phyloP scores from a whole-genome alignment of 805 yeast genomes.

The Kregervanrija pseudodelftensis region DNA sequence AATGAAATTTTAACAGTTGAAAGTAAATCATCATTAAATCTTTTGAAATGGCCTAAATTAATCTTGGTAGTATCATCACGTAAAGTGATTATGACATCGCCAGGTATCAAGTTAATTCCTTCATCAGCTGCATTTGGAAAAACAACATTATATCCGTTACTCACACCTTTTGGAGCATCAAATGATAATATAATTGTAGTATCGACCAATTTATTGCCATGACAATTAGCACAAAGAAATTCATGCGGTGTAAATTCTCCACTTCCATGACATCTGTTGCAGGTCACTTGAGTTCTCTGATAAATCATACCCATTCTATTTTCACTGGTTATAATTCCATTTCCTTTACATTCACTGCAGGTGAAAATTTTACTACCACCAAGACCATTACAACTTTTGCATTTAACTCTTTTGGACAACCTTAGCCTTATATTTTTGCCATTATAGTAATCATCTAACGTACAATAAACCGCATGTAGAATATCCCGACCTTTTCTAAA shows the following conservation, averaged over 20 bases:
- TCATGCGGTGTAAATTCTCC: slow-evolving; percentile 29
- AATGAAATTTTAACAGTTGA: slow-evolving; percentile 16
- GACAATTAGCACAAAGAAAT: slow-evolving; percentile 35
- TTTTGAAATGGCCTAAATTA: slow-evolving; percentile 24
- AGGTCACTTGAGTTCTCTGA: slow-evolving; percentile 37
- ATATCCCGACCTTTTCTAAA: slow-evolving; percentile 45
- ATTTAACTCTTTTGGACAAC: slow-evolving; percentile 42
- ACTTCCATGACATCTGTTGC: slow-evolving; percentile 37
- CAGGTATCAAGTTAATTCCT: slow-evolving; percentile 50
- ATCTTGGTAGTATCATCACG: slow-evolving; percentile 22
- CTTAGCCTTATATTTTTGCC: slow-evolving; percentile 54
- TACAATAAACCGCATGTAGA: slow-evolving; percentile 44
- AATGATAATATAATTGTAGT: slow-evolving; percentile 46
- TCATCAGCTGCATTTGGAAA: slow-evolving; percentile 62
- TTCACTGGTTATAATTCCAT: slow-evolving; percentile 34
- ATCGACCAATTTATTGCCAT: slow-evolving; percentile 38
- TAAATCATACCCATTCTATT: slow-evolving; percentile 38
- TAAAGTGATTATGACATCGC: slow-evolving; percentile 57
- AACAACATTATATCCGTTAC: slow-evolving; percentile 43
- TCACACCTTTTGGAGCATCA: slow-evolving; percentile 49
- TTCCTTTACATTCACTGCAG: slow-evolving; percentile 36
- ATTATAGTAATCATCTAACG: slow-evolving; percentile 47
- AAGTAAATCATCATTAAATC: slow-evolving; percentile 24
- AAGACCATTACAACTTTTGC: slow-evolving; percentile 43
- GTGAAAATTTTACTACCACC: slow-evolving; percentile 35